Evolutionary conservation across 805 yeast genomes (phyloP).

Genomic region (Kregervanrija pseudodelftensis): DNA sequence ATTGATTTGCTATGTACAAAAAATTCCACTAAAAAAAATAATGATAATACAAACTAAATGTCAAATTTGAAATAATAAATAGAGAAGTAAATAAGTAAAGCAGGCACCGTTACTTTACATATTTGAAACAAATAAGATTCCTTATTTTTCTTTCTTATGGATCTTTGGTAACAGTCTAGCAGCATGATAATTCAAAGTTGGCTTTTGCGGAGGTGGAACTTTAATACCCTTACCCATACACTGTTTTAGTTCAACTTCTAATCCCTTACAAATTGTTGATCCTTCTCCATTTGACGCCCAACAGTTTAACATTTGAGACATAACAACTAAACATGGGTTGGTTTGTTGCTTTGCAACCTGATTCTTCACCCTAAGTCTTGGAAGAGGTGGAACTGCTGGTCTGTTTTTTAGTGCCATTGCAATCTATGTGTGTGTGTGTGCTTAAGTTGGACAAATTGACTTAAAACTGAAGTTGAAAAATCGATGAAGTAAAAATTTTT

Average conservation of each 20-base stretch:
- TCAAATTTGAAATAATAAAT: no score
- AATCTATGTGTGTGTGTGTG: no score
- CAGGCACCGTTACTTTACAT: no score
- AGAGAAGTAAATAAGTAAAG: no score
- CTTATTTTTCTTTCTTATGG: constrained; percentile 28
- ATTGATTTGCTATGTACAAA: no score
- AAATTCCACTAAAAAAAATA: no score
- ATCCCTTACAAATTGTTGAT: constrained; percentile 50
- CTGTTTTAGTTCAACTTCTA: constrained; percentile 62
- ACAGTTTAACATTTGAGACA: constrained; percentile 83
- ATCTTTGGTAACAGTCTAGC: constrained; percentile 49
- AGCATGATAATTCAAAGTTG: constrained; percentile 50
- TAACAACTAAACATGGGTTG: constrained; percentile 69
- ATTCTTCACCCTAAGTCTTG: constrained; percentile 62
- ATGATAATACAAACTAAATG: no score
- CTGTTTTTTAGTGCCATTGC: constrained; percentile 10
- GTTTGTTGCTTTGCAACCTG: constrained; percentile 51
- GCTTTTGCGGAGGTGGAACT: constrained; percentile 31
- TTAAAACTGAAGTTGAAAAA: no score
- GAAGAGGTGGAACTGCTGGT: constrained; percentile 57
- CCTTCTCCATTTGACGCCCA: constrained; percentile 97
- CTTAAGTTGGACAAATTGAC: no score
- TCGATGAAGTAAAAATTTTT: no score
- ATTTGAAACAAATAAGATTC: neutral
- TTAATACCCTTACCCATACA: constrained; percentile 52